phyloP scores from a whole-genome alignment of 169 alveolate genomes.

The Cryptosporidium sp. region DNA sequence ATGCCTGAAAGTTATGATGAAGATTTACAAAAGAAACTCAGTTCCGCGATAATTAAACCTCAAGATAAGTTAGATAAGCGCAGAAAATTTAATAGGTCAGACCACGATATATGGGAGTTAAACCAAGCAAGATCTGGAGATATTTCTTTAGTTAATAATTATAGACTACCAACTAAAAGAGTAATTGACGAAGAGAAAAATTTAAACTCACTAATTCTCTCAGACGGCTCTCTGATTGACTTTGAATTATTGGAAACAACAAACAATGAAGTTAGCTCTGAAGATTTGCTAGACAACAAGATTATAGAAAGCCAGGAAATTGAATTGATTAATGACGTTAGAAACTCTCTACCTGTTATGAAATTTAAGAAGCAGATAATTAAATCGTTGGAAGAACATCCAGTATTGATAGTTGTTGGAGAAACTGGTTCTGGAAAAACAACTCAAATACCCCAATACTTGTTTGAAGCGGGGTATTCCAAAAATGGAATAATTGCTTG shows the following conservation, averaged over 20 bases:
- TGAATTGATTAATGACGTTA: slow-evolving; percentile 75
- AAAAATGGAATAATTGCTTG: slow-evolving; percentile 96
- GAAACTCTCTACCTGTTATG: slow-evolving; percentile 92
- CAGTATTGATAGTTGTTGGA: slow-evolving; percentile 96
- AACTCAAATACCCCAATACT: slow-evolving; percentile 98
- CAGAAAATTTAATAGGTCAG: neutral
- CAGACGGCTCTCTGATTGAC: slow-evolving; percentile 63
- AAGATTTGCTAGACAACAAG: neutral
- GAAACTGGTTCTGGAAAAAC: slow-evolving; percentile 99
- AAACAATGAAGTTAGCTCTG: neutral
- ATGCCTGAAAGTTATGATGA: slow-evolving; percentile 91
- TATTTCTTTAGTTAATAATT: neutral
- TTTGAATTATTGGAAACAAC: slow-evolving; percentile 63
- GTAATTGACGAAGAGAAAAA: neutral
- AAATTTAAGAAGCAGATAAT: slow-evolving; percentile 93
- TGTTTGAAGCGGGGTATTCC: slow-evolving; percentile 96
- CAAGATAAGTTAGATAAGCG: slow-evolving; percentile 52
- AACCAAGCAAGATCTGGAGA: slow-evolving; percentile 43
- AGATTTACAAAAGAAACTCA: slow-evolving; percentile 77
- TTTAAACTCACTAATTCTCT: slow-evolving; percentile 5
- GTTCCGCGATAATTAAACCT: slow-evolving; percentile 45
- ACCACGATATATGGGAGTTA: slow-evolving; percentile 67
- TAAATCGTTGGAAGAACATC: slow-evolving; percentile 89
- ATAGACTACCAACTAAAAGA: neutral
- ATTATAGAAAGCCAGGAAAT: slow-evolving; percentile 40